These are phyloP conservation scores for Diutina pseudorugosa DNA, from an alignment of 1,139 yeast species.

Conservation along the genomic window DNA sequence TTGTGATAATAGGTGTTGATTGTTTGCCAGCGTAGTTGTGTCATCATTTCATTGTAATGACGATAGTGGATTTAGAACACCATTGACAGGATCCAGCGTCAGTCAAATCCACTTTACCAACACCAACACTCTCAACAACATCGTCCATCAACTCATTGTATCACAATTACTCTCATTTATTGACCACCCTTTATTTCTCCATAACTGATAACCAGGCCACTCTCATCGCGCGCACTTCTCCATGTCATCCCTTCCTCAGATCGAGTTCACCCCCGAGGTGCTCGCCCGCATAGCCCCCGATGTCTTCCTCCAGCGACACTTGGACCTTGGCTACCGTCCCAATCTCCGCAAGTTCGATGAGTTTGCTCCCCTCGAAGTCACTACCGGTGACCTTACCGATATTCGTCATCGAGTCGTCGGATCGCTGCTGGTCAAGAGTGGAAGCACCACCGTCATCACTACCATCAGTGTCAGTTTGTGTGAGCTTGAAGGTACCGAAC, in stretches of 20 bases:
- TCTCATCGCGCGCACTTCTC: not conserved
- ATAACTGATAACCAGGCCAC: too few species aligned
- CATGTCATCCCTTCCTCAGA: slow-evolving; percentile 13
- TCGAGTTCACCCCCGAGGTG: slow-evolving; percentile 68
- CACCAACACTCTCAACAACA: too few species aligned
- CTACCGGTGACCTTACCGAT: slow-evolving; percentile 29
- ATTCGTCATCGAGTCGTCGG: slow-evolving; percentile 41
- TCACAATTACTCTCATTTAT: too few species aligned
- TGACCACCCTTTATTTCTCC: too few species aligned
- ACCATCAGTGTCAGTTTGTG: slow-evolving; percentile 63
- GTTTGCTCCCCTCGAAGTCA: slow-evolving; percentile 46
- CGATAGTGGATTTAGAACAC: too few species aligned
- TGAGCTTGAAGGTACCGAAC: slow-evolving; percentile 18
- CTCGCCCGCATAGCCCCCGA: slow-evolving; percentile 82
- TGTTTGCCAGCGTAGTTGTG: too few species aligned
- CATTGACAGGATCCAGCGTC: too few species aligned
- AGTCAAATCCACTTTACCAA: too few species aligned
- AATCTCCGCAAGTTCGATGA: slow-evolving; percentile 61
- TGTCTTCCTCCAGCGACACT: slow-evolving; percentile 65
- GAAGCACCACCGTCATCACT: slow-evolving; percentile 66
- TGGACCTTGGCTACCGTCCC: slow-evolving; percentile 62
- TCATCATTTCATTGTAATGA: too few species aligned
- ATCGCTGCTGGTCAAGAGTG: slow-evolving; percentile 60
- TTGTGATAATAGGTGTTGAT: too few species aligned
- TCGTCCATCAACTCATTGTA: too few species aligned